A percentile compares a stretch with the other conserved stretches of the same genome.
Evolutionary conservation across 768 basidiomycete genomes (phyloP).

Genomic region (Tubosaeta sp.): DNA sequence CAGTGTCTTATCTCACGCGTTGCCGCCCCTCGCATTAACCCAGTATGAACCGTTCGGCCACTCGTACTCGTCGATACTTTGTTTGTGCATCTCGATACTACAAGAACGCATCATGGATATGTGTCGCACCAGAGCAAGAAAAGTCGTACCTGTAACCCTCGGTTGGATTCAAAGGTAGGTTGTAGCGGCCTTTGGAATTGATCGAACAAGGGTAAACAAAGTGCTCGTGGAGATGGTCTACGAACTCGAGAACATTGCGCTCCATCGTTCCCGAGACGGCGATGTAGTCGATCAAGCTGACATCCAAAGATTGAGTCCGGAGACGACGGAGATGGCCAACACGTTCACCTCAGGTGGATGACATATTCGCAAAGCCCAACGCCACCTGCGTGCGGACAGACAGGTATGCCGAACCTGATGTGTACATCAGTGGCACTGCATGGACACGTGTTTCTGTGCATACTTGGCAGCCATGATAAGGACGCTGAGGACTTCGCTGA

Average conservation of each 20-base stretch:
- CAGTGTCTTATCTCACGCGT: neutral
- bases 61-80: slow-evolving; percentile 77
- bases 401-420: slow-evolving; percentile 78
- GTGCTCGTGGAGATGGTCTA: slow-evolving; percentile 91
- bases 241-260: slow-evolving; percentile 88
- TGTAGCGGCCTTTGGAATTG: slow-evolving; percentile 81
- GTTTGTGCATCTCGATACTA: slow-evolving; percentile 85
- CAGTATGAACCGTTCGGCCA: slow-evolving; percentile 69
- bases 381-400: slow-evolving; percentile 94
- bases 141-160: slow-evolving; percentile 59
- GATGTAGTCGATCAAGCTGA: slow-evolving; percentile 89
- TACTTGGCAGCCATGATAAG: slow-evolving; percentile 91
- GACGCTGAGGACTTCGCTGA: slow-evolving; percentile 91
- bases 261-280: slow-evolving; percentile 89
- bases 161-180: slow-evolving; percentile 68
- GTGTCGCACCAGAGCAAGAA: neutral
- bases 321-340: neutral
- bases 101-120: neutral
- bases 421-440: slow-evolving; percentile 2
- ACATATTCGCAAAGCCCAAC: slow-evolving; percentile 95
- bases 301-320: neutral
- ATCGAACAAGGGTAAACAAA: slow-evolving; percentile 87
- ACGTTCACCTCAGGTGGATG: slow-evolving; percentile 66
- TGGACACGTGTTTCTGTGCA: slow-evolving; percentile 14
- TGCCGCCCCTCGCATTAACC: slow-evolving; percentile 9